Conservation (phyloP, 2,329 filamentous ascomycete species). For the Aspergillus tubingensis region DNA sequence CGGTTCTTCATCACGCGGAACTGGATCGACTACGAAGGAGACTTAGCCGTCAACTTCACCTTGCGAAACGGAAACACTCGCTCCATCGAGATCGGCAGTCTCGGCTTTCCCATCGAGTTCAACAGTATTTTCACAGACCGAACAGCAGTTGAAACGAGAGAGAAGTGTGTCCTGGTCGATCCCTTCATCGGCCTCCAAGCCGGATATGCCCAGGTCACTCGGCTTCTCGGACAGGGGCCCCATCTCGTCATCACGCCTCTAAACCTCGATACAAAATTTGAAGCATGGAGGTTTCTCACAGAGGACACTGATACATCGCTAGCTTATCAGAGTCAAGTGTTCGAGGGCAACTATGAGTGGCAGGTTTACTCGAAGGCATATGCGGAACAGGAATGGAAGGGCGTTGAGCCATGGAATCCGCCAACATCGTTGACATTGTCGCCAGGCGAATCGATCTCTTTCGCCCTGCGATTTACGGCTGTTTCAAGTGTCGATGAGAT, state of each 20-base stretch:
- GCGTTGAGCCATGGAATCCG: conserved; percentile 56
- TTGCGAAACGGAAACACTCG: conserved; percentile 48
- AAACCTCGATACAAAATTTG: conserved; percentile 49
- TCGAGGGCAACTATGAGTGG: conserved; percentile 65
- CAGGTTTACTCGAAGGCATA: conserved; percentile 57
- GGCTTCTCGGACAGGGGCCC: conserved; percentile 55
- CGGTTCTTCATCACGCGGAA: conserved; percentile 53
- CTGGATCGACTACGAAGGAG: conserved; percentile 53
- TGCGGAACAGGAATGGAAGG: conserved; percentile 59
- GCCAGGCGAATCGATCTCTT: conserved; percentile 49
- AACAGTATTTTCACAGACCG: conserved; percentile 63
- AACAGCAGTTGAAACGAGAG: conserved; percentile 51
- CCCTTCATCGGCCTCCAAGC: conserved; percentile 63
- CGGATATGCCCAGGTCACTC: conserved; percentile 58
- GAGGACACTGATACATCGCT: conserved; percentile 48
- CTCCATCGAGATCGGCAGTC: conserved; percentile 56
- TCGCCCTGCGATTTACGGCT: conserved; percentile 56
- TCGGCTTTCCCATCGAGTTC: conserved; percentile 62
- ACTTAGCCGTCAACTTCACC: conserved; percentile 56
- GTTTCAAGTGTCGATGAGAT: conserved; percentile 45
- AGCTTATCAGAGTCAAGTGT: conserved; percentile 56
- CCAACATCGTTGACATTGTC: conserved; percentile 51
- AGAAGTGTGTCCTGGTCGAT: conserved; percentile 58
- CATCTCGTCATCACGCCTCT: conserved; percentile 59
- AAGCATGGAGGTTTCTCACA: conserved; percentile 57